Percentiles rank a stretch among this genome's conserved stretches.
Conservation (phyloP, 2,329 filamentous ascomycete species). For the Colletotrichum lupini region DNA sequence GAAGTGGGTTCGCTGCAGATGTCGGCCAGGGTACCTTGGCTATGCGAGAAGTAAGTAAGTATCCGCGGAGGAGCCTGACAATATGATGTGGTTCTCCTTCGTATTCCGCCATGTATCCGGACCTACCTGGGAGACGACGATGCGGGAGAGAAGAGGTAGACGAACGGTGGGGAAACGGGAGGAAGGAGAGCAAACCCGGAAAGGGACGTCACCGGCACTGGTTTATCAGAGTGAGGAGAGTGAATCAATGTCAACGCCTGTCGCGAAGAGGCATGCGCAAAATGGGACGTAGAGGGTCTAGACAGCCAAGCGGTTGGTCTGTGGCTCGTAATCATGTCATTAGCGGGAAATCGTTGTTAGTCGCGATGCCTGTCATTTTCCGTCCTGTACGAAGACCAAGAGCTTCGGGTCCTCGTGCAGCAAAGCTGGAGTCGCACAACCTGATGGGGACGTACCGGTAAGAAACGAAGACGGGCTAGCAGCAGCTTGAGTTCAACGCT, state of each 20-base stretch:
- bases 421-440: background rate
- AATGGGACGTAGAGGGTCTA: background rate
- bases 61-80: background rate
- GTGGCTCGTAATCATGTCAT: conserved; percentile 19
- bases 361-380: background rate
- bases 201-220: background rate
- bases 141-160: background rate
- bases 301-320: background rate
- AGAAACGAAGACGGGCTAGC: background rate
- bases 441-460: background rate
- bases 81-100: background rate
- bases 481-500: background rate
- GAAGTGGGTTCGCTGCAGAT: conserved; percentile 8
- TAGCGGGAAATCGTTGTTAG: conserved; percentile 16
- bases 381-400: background rate
- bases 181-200: background rate
- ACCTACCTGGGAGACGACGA: background rate
- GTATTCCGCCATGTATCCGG: background rate
- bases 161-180: background rate
- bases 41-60: background rate
- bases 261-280: background rate
- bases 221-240: background rate
- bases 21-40: conserved; percentile 20
- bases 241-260: background rate
- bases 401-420: conserved; percentile 3